Base-by-base conservation (phyloP, 2,329 filamentous ascomycete species). In the Dactylellina sp. region DNA sequence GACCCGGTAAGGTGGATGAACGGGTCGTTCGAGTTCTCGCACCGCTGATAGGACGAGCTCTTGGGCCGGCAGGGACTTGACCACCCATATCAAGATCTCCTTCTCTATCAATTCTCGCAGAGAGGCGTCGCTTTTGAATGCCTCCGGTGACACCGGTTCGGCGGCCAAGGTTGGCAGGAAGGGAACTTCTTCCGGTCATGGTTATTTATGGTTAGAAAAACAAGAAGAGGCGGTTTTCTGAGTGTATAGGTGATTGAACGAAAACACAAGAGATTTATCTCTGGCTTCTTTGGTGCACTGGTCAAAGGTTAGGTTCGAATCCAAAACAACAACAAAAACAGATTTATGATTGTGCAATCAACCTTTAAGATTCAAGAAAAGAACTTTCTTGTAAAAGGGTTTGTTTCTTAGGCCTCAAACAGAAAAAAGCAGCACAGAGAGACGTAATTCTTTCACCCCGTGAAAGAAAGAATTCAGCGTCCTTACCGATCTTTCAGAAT, bases 371-470 rank as follows among this genome's bases (percentile, higher is more conserved):
- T 52, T 24, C 37, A 68, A 49, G 35, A 68, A 55, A 63, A 16
- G 24, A 20, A 11, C 20, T 20, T 46, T n/a, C n/a, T 55, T 12
- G 46, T 5, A 11, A 55, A 40, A 61, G 25, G 40, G 39, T 25
- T 56, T 28, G 49, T 55, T 65, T 71, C 65, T 64, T 60, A 49
- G 59, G 66, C 59, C 47, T 63, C 35, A 35, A 50, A 61, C 37
- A 47, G 32, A 52, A 53, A 37, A 65, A 60, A 60, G 53, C 65
- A 63, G 42, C 52, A n/a, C n/a, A n/a, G n/a, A 62, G 42, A 60
- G 63, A 68, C 68, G 68, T 61, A 63, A 60, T 61, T 72, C 68
- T 72, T 72, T 65, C 53, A 72, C 68, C 68, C 68, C 68, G 68
- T 64, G 46, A 59, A 47, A 60, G 68, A 72, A 71, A 72, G 68